A percentile compares a stretch with the other conserved stretches of the same genome.
These are phyloP conservation scores for Rhodotorula sp. DNA, from an alignment of 1,284 basidiomycete genomes.

Conservation along the genomic window DNA sequence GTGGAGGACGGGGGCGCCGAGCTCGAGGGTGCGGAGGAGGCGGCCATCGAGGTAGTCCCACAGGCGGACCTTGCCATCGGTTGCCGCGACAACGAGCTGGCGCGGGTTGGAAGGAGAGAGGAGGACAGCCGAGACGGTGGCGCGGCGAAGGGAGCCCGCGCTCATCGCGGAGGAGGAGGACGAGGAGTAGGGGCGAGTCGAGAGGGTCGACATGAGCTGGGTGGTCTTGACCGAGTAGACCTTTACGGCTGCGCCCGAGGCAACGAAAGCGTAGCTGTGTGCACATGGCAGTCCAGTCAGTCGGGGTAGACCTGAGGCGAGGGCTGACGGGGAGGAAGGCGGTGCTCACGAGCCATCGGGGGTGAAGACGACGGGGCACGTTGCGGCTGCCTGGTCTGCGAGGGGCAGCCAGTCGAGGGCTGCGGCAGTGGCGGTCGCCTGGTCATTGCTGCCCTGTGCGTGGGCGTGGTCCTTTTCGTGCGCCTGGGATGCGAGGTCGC, in stretches of 20 bases:
- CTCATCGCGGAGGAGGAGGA: conserved; percentile 48
- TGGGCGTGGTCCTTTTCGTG: not conserved
- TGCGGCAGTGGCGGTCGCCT: not conserved
- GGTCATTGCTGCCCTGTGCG: no score
- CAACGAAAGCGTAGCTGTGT: conserved; percentile 82
- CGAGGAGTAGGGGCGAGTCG: conserved; percentile 55
- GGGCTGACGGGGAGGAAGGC: not conserved
- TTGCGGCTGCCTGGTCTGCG: conserved; percentile 3
- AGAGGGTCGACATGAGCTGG: conserved; percentile 76
- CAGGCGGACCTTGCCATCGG: conserved; percentile 79
- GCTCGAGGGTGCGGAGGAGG: conserved; percentile 70
- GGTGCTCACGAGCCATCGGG: conserved; percentile 17
- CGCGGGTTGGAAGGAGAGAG: conserved; percentile 84
- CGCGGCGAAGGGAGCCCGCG: conserved; percentile 53
- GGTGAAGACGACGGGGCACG: conserved; percentile 35
- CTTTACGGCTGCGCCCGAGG: conserved; percentile 73
- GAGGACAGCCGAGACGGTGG: conserved; percentile 66
- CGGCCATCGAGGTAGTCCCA: conserved; percentile 93
- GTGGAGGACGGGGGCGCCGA: conserved; percentile 71
- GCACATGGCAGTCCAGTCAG: not conserved
- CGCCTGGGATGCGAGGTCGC: not conserved
- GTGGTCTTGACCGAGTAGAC: conserved; percentile 76
- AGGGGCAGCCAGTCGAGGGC: conserved; percentile 25
- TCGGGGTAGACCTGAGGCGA: not conserved
- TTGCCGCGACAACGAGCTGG: conserved; percentile 82